Conservation (phyloP, 176 grass and related monocot species). For the Themeda triandra region DNA sequence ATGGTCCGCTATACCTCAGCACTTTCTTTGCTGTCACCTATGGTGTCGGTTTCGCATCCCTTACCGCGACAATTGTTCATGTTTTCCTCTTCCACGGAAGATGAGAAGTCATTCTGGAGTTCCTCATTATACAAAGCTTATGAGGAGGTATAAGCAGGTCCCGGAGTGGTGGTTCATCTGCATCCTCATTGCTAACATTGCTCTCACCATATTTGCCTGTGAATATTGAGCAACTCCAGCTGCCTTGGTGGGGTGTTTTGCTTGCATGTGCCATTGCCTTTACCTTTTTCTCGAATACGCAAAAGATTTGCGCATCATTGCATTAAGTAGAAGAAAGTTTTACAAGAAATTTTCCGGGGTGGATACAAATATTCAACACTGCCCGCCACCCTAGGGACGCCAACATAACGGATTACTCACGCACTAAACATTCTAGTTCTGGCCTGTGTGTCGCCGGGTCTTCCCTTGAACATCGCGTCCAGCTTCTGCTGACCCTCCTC, state of each 20-base stretch:
- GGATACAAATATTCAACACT: too few species aligned
- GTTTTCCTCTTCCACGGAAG: conserved; percentile 93
- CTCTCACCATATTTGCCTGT: conserved; percentile 71
- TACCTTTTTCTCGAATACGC: too few species aligned
- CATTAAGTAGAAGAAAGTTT: too few species aligned
- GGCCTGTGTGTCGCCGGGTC: too few species aligned
- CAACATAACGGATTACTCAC: too few species aligned
- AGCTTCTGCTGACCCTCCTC: too few species aligned
- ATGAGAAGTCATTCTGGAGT: conserved; percentile 27
- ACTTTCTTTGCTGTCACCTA: conserved; percentile 79
- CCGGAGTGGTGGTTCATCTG: conserved; percentile 86
- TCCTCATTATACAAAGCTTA: conserved; percentile 57
- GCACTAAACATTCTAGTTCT: too few species aligned
- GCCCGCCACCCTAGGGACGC: too few species aligned
- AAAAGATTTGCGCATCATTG: too few species aligned
- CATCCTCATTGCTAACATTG: conserved; percentile 65
- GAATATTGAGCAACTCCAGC: conserved; percentile 93
- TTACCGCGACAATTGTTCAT: conserved; percentile 72
- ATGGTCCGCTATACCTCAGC: conserved; percentile 71
- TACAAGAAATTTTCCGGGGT: too few species aligned
- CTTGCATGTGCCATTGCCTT: conserved; percentile 76
- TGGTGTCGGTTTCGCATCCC: conserved; percentile 80
- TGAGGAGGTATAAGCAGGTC: conserved; percentile 82
- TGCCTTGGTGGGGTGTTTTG: conserved; percentile 97
- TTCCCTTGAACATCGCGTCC: too few species aligned